Evolutionary conservation across 2,329 filamentous ascomycete species (phyloP), one percentile per base, ranked within the genome.

Genomic region (Mariannaea sp.): DNA sequence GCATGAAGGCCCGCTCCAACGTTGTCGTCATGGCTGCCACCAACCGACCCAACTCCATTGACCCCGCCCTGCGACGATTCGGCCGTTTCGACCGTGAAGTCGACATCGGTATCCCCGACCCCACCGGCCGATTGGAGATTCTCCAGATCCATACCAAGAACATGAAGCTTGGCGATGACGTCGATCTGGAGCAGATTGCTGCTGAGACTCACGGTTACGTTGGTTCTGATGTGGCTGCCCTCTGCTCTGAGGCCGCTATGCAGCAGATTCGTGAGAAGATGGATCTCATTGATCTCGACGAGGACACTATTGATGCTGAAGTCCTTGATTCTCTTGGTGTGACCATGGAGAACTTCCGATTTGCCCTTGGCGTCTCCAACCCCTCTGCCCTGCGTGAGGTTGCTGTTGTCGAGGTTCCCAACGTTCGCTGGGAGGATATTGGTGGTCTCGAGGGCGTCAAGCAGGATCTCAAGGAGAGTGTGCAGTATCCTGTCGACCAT

Each of bases 231-330:
- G 82, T 99, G 74, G 94, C 94, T 55, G 96, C 94, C 24, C 90
- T 99, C 56, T 99, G 94, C 80, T 99, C 94, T 6, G 94, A 99
- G 78, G 94, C 94, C 71, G 94, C 94, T 60, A 99, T 99, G 94
- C 94, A 99, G 76, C 94, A 99, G 79, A 99, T 99, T 76, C 93
- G 94, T 79, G 94, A 99, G 79, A 99, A 99, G 88, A 99, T 99
- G 94, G 94, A 99, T 72, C 85, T 99, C 61, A 99, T 99, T 65
- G 94, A 99, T 76, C 84, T 99, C 27, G 94, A 99, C 62, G 94
- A 99, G 79, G 94, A 99, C 71, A 99, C 94, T 58, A 99, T 99
- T 59, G 94, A 99, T 68, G 94, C 94, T 24, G 94, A 99, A 79
- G 94, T 99, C 46, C 85, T 99, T 49, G 94, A 99, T 77, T 97